Conservation (phyloP, 306 rosid species). For the Ammopiptanthus mongolicus region DNA sequence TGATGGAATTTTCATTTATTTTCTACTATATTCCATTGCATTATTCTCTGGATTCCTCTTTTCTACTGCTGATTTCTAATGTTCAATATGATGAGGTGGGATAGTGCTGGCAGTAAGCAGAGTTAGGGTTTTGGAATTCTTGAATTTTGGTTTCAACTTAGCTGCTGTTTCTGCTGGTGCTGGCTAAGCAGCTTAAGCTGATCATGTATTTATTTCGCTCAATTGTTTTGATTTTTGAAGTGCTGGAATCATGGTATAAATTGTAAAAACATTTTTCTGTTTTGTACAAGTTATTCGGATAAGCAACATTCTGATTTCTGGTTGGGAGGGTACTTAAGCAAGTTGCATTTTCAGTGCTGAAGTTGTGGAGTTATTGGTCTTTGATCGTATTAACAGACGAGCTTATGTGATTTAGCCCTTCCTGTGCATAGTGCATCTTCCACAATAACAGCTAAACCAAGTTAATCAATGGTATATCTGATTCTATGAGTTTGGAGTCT, state of each 20-base stretch:
- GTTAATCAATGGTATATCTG: not conserved
- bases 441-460: not conserved
- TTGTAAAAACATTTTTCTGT: not conserved
- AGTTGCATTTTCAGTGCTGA: not conserved
- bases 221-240: not conserved
- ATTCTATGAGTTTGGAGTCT: slow-evolving; percentile 6
- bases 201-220: not conserved
- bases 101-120: not conserved
- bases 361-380: not conserved
- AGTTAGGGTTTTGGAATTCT: slow-evolving; percentile 36
- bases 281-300: not conserved
- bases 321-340: not conserved
- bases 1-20: not conserved
- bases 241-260: not conserved
- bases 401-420: slow-evolving; percentile 5
- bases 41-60: slow-evolving; percentile 12
- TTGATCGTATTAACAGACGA: not conserved
- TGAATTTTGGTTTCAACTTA: not conserved
- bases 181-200: not conserved
- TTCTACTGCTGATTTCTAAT: not conserved
- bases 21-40: not conserved
- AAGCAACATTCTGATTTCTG: not conserved
- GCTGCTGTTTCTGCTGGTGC: not conserved
- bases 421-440: not conserved
- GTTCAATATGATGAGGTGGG: slow-evolving; percentile 4